phyloP scores from a whole-genome alignment of 2,329 filamentous ascomycete species.

The Microdochium paspali region DNA sequence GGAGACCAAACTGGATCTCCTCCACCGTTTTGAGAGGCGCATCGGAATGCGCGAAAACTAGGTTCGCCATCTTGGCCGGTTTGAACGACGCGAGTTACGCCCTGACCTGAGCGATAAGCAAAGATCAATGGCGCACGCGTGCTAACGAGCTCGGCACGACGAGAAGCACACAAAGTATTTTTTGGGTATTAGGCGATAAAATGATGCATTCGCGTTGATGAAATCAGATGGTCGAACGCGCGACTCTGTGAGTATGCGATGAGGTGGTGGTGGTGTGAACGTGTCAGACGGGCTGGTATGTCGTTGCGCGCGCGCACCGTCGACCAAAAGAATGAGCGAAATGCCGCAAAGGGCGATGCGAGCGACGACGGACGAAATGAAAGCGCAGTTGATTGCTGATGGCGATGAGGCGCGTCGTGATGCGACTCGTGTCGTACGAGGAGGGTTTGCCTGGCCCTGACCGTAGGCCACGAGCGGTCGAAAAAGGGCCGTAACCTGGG shows the following conservation, averaged over 20 bases:
- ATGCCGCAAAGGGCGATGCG: neutral
- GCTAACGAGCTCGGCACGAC: neutral
- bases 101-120: neutral
- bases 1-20: constrained; percentile 97
- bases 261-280: neutral
- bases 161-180: neutral
- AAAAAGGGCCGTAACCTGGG: neutral
- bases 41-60: constrained; percentile 83
- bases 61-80: constrained; percentile 72
- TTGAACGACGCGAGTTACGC: neutral
- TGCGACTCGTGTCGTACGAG: neutral
- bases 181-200: neutral
- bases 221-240: neutral
- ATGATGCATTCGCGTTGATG: neutral
- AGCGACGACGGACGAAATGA: neutral
- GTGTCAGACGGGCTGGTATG: neutral
- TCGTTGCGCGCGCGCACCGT: neutral
- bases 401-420: neutral
- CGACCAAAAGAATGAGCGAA: neutral
- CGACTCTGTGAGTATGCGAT: neutral
- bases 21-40: constrained; percentile 95
- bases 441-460: neutral
- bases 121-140: neutral
- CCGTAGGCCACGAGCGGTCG: constrained; percentile 3
- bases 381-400: neutral